Conservation (phyloP, 2,329 filamentous ascomycete species). For the Seiridium unicorne region DNA sequence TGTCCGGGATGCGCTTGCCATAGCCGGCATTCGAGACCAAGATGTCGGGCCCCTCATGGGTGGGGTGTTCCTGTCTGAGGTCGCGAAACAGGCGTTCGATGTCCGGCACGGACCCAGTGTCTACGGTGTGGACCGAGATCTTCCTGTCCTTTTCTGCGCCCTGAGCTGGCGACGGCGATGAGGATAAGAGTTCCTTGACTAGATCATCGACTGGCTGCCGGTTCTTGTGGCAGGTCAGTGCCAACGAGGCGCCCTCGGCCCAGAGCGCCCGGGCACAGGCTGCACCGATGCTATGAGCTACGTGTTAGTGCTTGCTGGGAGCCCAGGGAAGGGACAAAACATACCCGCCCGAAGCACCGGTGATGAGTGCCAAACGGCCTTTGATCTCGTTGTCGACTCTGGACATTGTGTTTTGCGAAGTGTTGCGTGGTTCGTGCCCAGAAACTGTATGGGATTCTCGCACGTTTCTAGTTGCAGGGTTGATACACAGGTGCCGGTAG, state of each 20-base stretch:
- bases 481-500: constrained; percentile 8
- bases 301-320: not conserved
- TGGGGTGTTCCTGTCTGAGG: constrained; percentile 46
- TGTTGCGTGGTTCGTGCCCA: not conserved
- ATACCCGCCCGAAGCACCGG: constrained; percentile 33
- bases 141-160: constrained; percentile 11
- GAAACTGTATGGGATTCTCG: too few species aligned
- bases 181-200: constrained; percentile 19
- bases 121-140: constrained; percentile 56
- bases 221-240: constrained; percentile 29
- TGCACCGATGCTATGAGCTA: constrained; percentile 28
- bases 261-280: constrained; percentile 30
- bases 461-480: not conserved
- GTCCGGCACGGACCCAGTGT: constrained; percentile 53
- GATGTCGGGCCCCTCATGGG: constrained; percentile 54
- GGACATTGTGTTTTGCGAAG: constrained; percentile 16
- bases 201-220: constrained; percentile 25
- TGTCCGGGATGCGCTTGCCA: constrained; percentile 55
- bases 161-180: not conserved
- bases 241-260: constrained; percentile 30
- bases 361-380: constrained; percentile 32
- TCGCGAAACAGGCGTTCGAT: constrained; percentile 54
- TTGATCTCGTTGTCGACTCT: constrained; percentile 29
- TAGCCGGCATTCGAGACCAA: constrained; percentile 66
- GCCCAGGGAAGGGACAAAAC: not conserved